Evolutionary conservation across 1,284 basidiomycete species (phyloP).

Genomic region (Laetiporus sulphureus): DNA sequence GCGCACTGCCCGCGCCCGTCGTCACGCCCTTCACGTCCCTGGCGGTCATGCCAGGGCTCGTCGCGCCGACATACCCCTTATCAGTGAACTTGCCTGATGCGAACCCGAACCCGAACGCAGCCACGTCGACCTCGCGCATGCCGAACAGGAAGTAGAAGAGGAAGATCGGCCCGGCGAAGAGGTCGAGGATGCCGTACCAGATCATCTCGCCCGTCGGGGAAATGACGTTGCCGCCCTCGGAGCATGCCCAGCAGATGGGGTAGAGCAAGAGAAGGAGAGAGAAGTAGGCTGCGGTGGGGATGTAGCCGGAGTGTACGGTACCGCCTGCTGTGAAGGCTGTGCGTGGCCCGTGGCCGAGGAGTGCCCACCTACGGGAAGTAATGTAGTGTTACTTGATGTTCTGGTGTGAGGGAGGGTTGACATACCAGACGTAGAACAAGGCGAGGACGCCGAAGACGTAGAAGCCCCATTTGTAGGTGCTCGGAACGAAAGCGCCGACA

Average conservation of each 20-base stretch:
- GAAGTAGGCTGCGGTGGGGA: slow-evolving; percentile 33
- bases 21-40: slow-evolving; percentile 1
- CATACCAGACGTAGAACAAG: slow-evolving; percentile 42
- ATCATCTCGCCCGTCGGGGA: slow-evolving; percentile 38
- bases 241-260: slow-evolving; percentile 39
- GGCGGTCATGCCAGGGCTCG: slow-evolving; percentile 2
- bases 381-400: background rate
- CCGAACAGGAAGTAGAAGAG: slow-evolving; percentile 26
- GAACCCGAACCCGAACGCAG: slow-evolving; percentile 18
- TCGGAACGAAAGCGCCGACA: slow-evolving; percentile 39
- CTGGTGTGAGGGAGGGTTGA: slow-evolving; percentile 23
- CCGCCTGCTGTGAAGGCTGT: slow-evolving; percentile 30
- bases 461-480: slow-evolving; percentile 48
- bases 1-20: background rate
- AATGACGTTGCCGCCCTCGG: slow-evolving; percentile 43
- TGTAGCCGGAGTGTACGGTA: slow-evolving; percentile 34
- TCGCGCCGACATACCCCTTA: slow-evolving; percentile 2
- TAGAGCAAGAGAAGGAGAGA: slow-evolving; percentile 48
- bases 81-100: slow-evolving; percentile 25
- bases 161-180: slow-evolving; percentile 48
- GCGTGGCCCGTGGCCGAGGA: slow-evolving; percentile 24
- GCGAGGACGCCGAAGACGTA: slow-evolving; percentile 39
- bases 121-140: slow-evolving; percentile 21
- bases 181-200: slow-evolving; percentile 57
- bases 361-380: slow-evolving; percentile 16